Evolutionary conservation across 140 eudicot species (phyloP).

Genomic region (Bidens hawaiensis): DNA sequence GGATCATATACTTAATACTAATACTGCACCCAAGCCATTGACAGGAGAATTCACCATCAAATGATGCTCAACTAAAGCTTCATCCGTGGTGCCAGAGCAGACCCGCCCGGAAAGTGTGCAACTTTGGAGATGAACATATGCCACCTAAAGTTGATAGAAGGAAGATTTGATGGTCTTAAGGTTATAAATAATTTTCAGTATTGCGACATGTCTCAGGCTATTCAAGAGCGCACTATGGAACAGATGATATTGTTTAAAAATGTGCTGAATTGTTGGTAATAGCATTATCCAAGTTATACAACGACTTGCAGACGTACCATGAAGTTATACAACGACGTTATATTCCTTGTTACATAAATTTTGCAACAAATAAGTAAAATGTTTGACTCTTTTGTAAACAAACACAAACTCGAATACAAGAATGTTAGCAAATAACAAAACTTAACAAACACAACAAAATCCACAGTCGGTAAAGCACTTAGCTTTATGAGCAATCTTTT

Average conservation of each 20-base stretch:
- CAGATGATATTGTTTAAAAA: conserved; percentile 49
- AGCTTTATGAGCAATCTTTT: conserved; percentile 39
- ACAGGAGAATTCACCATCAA: conserved; percentile 62
- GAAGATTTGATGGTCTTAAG: conserved; percentile 76
- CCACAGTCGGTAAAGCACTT: conserved; percentile 51
- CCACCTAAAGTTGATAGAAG: conserved; percentile 46
- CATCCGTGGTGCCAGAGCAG: too few relatives aligned
- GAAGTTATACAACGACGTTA: conserved; percentile 42
- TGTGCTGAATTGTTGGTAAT: conserved; percentile 53
- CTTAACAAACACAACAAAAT: conserved; percentile 62
- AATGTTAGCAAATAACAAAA: too few relatives aligned
- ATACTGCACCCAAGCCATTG: conserved; percentile 33
- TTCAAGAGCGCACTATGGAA: conserved; percentile 67
- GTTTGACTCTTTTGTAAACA: conserved; percentile 5
- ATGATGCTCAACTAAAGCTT: conserved; percentile 57
- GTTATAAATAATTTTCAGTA: conserved; percentile 28
- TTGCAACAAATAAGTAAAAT: conserved; percentile 3
- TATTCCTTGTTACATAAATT: conserved; percentile 4
- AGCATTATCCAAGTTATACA: conserved; percentile 58
- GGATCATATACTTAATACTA: conserved; percentile 68
- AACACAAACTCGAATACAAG: neutral
- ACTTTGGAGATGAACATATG: too few relatives aligned
- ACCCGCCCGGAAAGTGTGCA: too few relatives aligned
- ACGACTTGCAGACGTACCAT: conserved; percentile 42
- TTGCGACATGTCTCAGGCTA: conserved; percentile 41